phyloP scores from a whole-genome alignment of 352 stramenopile genomes.

The Globisporangium canariense region DNA sequence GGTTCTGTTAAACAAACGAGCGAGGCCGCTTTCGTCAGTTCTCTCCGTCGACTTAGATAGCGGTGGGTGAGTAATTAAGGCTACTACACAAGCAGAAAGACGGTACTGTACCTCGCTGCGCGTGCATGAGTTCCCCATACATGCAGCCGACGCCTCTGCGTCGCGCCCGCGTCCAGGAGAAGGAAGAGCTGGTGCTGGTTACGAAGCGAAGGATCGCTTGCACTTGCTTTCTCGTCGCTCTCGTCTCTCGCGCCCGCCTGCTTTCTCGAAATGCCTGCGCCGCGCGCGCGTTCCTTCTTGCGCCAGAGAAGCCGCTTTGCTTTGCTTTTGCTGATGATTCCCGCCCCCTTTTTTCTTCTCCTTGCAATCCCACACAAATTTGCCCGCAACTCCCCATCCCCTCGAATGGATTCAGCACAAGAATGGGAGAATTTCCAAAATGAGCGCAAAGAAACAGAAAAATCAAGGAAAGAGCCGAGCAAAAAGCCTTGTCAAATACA shows the following conservation, averaged over 20 bases:
- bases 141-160: slow-evolving; percentile 9
- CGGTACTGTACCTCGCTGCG: slow-evolving; percentile 39
- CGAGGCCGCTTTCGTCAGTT: background rate
- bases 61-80: background rate
- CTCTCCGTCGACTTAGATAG: background rate
- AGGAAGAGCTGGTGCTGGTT: background rate
- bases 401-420: background rate
- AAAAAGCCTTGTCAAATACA: too few relatives aligned
- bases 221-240: background rate
- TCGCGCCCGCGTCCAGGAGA: background rate
- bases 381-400: slow-evolving; percentile 7
- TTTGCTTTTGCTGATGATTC: background rate
- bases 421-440: too few relatives aligned
- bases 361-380: background rate
- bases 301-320: slow-evolving; percentile 4
- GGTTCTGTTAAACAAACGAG: slow-evolving; percentile 29
- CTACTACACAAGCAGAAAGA: background rate
- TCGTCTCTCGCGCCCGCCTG: slow-evolving; percentile 6
- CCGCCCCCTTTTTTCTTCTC: slow-evolving; percentile 7
- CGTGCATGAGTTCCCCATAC: slow-evolving; percentile 65
- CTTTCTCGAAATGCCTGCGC: slow-evolving; percentile 11
- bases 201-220: background rate
- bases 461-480: too few relatives aligned
- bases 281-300: background rate
- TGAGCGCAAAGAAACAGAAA: too few relatives aligned